phyloP scores from a whole-genome alignment of 306 rosid genomes.

The Malus asiatica region DNA sequence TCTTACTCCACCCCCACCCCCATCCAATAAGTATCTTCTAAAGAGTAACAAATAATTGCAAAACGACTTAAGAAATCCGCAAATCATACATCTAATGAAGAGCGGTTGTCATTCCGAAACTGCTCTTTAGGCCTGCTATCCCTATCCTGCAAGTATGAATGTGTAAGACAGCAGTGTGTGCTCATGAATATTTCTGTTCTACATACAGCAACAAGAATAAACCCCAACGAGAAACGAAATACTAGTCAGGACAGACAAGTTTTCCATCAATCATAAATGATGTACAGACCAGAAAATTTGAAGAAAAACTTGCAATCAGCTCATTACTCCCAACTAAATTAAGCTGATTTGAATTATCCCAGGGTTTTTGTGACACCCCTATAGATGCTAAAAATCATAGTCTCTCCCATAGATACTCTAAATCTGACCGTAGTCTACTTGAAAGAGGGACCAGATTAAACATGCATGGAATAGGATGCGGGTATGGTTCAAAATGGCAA shows the following conservation, averaged over 20 bases:
- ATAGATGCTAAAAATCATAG: neutral
- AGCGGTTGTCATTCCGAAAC: conserved; percentile 32
- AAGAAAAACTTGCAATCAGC: neutral
- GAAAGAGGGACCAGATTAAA: neutral
- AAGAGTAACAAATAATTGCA: conserved; percentile 5
- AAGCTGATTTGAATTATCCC: neutral
- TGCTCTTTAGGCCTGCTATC: conserved; percentile 61
- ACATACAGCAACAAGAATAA: neutral
- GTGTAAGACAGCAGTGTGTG: neutral
- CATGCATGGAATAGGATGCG: neutral
- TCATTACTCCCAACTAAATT: neutral
- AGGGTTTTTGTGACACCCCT: neutral
- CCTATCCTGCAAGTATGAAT: conserved; percentile 54
- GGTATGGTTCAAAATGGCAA: neutral
- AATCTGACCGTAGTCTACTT: neutral
- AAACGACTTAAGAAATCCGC: neutral
- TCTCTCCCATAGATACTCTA: neutral
- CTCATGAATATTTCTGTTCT: neutral
- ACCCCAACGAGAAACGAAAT: neutral
- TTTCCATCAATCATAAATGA: neutral
- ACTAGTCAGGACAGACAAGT: neutral
- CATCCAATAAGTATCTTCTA: neutral
- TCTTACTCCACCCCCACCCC: neutral
- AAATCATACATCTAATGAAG: conserved; percentile 54
- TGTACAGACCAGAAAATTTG: neutral